A percentile compares a stretch with the other conserved stretches of the same genome.
Evolutionary conservation across 2,329 filamentous ascomycete species (phyloP).

Genomic region (Calonectria pteridis): DNA sequence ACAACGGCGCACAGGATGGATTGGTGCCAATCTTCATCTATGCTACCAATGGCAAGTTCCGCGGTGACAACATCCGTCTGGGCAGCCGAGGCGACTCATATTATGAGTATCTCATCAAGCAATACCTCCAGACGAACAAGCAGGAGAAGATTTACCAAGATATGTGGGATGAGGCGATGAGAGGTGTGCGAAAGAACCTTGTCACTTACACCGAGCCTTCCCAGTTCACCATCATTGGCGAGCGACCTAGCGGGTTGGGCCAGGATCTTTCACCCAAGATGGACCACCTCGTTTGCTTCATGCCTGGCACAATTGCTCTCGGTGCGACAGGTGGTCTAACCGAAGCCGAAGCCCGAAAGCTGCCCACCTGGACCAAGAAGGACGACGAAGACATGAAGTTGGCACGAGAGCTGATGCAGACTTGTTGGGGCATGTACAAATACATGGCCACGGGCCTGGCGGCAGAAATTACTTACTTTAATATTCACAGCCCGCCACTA

Average conservation of each 20-base stretch:
- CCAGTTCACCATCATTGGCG: slow-evolving; percentile 89
- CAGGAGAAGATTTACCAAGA: slow-evolving; percentile 88
- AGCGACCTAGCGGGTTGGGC: slow-evolving; percentile 81
- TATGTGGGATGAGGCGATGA: slow-evolving; percentile 91
- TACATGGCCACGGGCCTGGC: slow-evolving; percentile 91
- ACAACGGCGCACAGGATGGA: slow-evolving; percentile 82
- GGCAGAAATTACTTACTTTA: slow-evolving; percentile 93
- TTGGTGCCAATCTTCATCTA: slow-evolving; percentile 93
- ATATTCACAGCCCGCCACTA: slow-evolving; percentile 77
- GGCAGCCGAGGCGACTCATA: slow-evolving; percentile 97
- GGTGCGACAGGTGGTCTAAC: slow-evolving; percentile 84
- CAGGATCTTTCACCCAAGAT: slow-evolving; percentile 84
- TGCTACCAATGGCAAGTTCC: slow-evolving; percentile 82
- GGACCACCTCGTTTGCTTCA: slow-evolving; percentile 98
- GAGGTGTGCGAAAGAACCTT: slow-evolving; percentile 90
- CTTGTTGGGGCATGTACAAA: slow-evolving; percentile 98
- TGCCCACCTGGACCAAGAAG: slow-evolving; percentile 78
- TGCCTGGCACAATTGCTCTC: slow-evolving; percentile 94
- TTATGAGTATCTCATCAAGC: slow-evolving; percentile 99
- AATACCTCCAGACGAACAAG: slow-evolving; percentile 93
- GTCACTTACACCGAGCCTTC: slow-evolving; percentile 87
- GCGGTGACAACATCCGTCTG: slow-evolving; percentile 86
- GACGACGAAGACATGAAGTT: slow-evolving; percentile 90
- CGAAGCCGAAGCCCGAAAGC: slow-evolving; percentile 80
- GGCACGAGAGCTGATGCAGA: slow-evolving; percentile 92